Base-by-base conservation (phyloP, 139 green algal genomes). In the Volvox reticuliferus region DNA sequence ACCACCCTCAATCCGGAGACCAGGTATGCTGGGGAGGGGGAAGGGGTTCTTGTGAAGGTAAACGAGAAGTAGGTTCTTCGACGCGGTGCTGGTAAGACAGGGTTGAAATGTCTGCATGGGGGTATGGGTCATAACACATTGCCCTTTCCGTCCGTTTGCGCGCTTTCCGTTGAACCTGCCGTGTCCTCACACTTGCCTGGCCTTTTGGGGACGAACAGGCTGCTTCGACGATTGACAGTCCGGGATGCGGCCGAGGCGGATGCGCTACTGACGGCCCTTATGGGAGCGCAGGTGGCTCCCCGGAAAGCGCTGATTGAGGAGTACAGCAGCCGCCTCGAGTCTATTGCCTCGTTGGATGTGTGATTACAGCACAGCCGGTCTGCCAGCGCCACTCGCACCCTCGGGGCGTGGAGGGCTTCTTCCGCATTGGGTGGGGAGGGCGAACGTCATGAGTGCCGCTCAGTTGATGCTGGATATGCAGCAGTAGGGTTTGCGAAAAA, bases 1-100 rank as follows among this genome's bases (percentile, higher is more conserved):
- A 99, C 98, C 1, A 99, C 98, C 1, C 90, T 99, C 33, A 96
- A 99, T 95, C 98, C 98, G 0, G 91, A 88, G 14, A 96, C 86
- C 0, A 94, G 98, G 76, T 91, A 76, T 14, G 73, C 44, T 0
- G 50, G 44, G 50, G 44, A 35, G 50, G 44, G 28, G 50, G 24
- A 55, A n/a, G 44, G 24, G 13, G 12, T 37, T n/a, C 50, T 44
- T 19, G 24, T 44, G 24, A 44, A 55, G 79, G 12, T 24, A 73
- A 24, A n/a, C 14, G 79, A 19, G 71, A 18, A 37, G 50, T 20
- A 24, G 12, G 79, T 28, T n/a, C n/a, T n/a, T n/a, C n/a, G n/a
- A n/a, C n/a, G n/a, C n/a, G 44, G 44, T n/a, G 79, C 1, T 28
- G 79, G 79, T 0, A 22, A 24, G 18, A 61, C 77, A 32, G 77